Evolutionary conservation across 192 early-diverging fungal genomes (phyloP).

Genomic region (Backusella australiensis): DNA sequence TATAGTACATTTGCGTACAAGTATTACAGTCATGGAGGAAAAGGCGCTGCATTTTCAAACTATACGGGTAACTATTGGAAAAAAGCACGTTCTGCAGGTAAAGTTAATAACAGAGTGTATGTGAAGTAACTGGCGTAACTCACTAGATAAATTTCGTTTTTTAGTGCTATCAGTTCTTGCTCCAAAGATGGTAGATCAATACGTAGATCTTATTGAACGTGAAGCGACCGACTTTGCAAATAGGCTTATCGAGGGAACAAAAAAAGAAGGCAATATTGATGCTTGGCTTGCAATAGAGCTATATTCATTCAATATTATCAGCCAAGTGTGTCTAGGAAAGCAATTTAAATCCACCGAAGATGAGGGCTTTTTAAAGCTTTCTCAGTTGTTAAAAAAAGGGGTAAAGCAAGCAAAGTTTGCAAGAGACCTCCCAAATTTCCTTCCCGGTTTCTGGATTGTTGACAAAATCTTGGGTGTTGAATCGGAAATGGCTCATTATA

Average conservation of each 20-base stretch:
- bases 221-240: not conserved
- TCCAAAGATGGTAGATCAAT: not conserved
- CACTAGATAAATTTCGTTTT: not conserved
- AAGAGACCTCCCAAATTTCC: not conserved
- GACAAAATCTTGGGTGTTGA: not conserved
- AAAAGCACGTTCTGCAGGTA: not conserved
- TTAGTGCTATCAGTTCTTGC: not conserved
- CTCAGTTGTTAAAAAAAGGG: not conserved
- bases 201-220: not conserved
- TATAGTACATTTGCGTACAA: not conserved
- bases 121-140: not conserved
- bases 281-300: not conserved
- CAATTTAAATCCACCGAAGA: not conserved
- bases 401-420: not conserved
- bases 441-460: not conserved
- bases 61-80: not conserved
- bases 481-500: not conserved
- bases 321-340: not conserved
- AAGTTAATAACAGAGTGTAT: not conserved
- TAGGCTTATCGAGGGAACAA: not conserved
- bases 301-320: slow-evolving; percentile 8
- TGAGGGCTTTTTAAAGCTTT: not conserved
- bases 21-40: not conserved
- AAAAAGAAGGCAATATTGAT: not conserved
- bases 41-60: not conserved